These are phyloP conservation scores for Arachnopeziza araneosa DNA, from an alignment of 2,329 filamentous ascomycete species.

Conservation along the genomic window DNA sequence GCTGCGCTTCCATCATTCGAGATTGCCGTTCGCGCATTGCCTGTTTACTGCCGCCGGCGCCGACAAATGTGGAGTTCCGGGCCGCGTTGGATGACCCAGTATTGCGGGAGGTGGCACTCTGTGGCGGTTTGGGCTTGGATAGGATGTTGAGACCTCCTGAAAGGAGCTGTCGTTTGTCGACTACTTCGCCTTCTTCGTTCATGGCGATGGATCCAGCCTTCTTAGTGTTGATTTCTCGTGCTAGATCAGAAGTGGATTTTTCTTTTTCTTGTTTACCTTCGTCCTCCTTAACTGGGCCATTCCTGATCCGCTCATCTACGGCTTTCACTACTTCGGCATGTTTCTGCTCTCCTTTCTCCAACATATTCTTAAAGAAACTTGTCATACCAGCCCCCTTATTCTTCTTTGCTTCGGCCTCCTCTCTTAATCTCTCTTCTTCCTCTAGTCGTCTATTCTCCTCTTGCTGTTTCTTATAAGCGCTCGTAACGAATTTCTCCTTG, in stretches of 20 bases:
- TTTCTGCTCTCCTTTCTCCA: conserved; percentile 63
- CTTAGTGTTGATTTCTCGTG: conserved; percentile 59
- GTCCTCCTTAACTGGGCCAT: conserved; percentile 35
- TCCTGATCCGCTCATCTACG: conserved; percentile 49
- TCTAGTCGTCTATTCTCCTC: conserved; percentile 67
- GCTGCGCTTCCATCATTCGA: conserved; percentile 71
- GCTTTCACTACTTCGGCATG: conserved; percentile 67
- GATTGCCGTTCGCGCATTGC: conserved; percentile 72
- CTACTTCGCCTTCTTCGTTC: conserved; percentile 78
- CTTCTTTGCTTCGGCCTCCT: conserved; percentile 60
- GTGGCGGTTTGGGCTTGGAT: conserved; percentile 48
- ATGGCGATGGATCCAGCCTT: conserved; percentile 55
- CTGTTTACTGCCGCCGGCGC: conserved; percentile 48
- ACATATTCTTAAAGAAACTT: conserved; percentile 69
- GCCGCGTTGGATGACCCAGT: conserved; percentile 6
- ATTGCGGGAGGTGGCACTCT: neutral
- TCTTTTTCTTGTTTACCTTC: conserved; percentile 33
- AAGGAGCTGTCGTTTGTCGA: conserved; percentile 78
- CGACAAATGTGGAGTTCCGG: conserved; percentile 34
- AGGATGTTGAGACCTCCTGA: conserved; percentile 69
- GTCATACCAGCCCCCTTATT: conserved; percentile 67
- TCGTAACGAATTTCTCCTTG: conserved; percentile 83
- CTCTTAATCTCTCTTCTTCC: conserved; percentile 62
- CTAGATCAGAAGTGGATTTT: conserved; percentile 58
- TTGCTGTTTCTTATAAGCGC: conserved; percentile 75